Evolutionary conservation across 2,329 filamentous ascomycete genomes (phyloP), one percentile per base, ranked within the genome.

Genomic region (Diaporthe citri): DNA sequence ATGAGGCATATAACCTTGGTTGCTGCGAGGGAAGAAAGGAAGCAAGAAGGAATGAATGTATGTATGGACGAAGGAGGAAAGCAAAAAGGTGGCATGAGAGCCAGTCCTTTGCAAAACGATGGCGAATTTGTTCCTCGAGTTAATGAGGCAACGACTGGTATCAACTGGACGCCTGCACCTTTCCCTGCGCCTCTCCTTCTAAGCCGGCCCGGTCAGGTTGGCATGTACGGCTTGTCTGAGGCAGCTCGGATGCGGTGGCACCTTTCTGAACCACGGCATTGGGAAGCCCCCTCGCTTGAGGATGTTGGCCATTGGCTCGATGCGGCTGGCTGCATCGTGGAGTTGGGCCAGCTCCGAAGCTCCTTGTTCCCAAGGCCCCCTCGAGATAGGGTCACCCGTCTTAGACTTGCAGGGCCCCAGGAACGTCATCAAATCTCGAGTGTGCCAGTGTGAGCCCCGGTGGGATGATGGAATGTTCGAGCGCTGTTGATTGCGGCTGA

Each of bases 221-320:
- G 25, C 60, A 22, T 64, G 41, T 4, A n/a, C 60, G 31, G 59
- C 39, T 25, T 66, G 60, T 31, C 59, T 56, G 25, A 60, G 36
- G 71, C 56, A 60, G 39, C 20, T 13, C 43, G 39, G 36, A 66
- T 74, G 74, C 71, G 1, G 74, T 75, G 56, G 31, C 41, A 75
- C 74, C 7, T 34, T 46, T 51, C 70, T 71, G 62, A 46, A 70
- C 71, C 71, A 75, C 39, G 71, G 57, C 64, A 56, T 36, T 62
- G 56, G 74, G 74, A 74, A 74, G 74, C 39, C 64, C 51, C 71
- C 71, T 75, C 74, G 74, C 74, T 75, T 75, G 64, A 39, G 64
- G 25, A 43, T 12, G 39, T 13, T 57, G 41, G n/a, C 66, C 31
- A 75, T 75, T 75, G 74, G 74, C 71, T 74, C 57, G 64, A 69